phyloP scores from a whole-genome alignment of 2,329 filamentous ascomycete genomes.

The Beauveria scarabaeidicola region DNA sequence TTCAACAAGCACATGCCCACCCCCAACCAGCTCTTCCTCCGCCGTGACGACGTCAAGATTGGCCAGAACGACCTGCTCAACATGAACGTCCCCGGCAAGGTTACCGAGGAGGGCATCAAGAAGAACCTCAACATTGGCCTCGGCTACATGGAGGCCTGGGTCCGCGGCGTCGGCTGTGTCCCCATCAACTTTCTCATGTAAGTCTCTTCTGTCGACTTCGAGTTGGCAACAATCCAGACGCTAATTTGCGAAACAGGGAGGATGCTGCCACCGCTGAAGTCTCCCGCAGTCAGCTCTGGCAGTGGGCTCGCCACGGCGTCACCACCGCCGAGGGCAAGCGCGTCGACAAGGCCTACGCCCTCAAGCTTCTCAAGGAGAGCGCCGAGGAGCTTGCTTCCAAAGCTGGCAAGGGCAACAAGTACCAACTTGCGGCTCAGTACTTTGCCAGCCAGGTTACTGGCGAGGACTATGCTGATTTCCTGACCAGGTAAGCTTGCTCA shows the following conservation, averaged over 20 bases:
- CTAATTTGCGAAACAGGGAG: constrained; percentile 43
- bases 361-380: constrained; percentile 80
- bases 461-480: constrained; percentile 94
- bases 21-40: constrained; percentile 88
- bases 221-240: background rate
- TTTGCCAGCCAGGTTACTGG: constrained; percentile 89
- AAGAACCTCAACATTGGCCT: constrained; percentile 98
- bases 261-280: constrained; percentile 97
- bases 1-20: constrained; percentile 99
- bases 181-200: constrained; percentile 96
- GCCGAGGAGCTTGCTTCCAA: constrained; percentile 65
- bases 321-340: constrained; percentile 80
- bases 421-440: constrained; percentile 80
- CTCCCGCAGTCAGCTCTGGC: constrained; percentile 89
- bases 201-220: constrained; percentile 14
- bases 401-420: constrained; percentile 85
- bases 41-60: constrained; percentile 82
- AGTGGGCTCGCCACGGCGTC: constrained; percentile 73
- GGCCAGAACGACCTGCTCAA: constrained; percentile 86
- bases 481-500: constrained; percentile 58
- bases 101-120: constrained; percentile 90
- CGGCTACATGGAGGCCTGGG: constrained; percentile 98
- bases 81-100: constrained; percentile 89
- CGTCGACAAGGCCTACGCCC: constrained; percentile 85
- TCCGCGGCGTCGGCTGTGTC: constrained; percentile 88